Evolutionary conservation across 495 filamentous ascomycete species (phyloP).

Genomic region (Lindgomyces ingoldianus): DNA sequence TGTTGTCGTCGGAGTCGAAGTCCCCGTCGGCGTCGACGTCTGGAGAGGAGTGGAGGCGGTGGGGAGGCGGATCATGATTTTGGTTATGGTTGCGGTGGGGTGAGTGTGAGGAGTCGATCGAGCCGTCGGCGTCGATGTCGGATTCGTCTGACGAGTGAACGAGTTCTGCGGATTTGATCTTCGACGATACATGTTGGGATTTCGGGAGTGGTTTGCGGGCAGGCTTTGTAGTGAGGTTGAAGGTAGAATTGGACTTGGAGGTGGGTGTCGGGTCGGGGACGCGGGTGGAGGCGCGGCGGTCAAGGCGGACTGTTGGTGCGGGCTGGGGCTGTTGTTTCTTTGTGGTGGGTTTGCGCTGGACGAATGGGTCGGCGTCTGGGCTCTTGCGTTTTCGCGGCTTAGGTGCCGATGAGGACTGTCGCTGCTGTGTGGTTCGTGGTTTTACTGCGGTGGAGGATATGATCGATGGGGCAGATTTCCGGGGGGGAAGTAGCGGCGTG

Average conservation of each 20-base stretch:
- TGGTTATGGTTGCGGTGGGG: too few relatives aligned
- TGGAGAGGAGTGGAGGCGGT: constrained; percentile 16
- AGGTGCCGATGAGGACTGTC: neutral
- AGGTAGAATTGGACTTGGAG: too few relatives aligned
- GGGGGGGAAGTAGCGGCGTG: constrained; percentile 23
- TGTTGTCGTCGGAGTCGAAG: constrained; percentile 42
- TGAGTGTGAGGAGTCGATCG: constrained; percentile 40
- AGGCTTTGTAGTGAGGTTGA: constrained; percentile 3
- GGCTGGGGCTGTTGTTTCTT: constrained; percentile 17
- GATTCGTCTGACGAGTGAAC: constrained; percentile 30
- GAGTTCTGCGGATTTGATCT: constrained; percentile 34
- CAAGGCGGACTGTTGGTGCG: constrained; percentile 35
- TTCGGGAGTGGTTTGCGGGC: constrained; percentile 10
- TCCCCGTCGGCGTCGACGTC: constrained; percentile 42
- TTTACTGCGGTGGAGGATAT: neutral
- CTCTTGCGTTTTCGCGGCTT: constrained; percentile 22
- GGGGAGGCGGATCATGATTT: constrained; percentile 46
- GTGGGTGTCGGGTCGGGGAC: too few relatives aligned
- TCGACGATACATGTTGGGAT: constrained; percentile 12
- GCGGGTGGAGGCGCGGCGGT: constrained; percentile 34
- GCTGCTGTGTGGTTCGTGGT: constrained; percentile 6
- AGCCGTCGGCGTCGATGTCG: constrained; percentile 19
- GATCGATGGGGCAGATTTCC: constrained; percentile 1
- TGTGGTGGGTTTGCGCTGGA: constrained; percentile 6
- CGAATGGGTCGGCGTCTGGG: constrained; percentile 3